Conservation (phyloP, 2,329 filamentous ascomycete genomes). For the Exophiala viscosa region DNA sequence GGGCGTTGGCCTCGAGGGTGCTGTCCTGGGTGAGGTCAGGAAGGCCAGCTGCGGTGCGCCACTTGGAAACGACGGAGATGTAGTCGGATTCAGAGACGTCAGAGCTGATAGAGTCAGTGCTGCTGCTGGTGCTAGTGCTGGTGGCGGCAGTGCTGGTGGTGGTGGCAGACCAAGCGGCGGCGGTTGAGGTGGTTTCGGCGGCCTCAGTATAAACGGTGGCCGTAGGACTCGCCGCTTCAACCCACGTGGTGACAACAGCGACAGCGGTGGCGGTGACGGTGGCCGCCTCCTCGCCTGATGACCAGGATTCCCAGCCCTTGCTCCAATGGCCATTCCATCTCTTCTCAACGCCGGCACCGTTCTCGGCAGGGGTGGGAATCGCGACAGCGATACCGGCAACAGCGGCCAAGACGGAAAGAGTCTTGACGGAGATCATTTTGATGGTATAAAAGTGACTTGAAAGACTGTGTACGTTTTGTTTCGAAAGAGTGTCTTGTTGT, state of each 20-base stretch:
- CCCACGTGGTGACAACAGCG: slow-evolving; percentile 15
- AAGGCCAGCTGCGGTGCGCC: slow-evolving; percentile 21
- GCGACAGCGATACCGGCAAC: slow-evolving; percentile 30
- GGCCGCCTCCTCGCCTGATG: not conserved
- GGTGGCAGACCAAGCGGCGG: slow-evolving; percentile 45
- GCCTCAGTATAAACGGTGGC: not conserved
- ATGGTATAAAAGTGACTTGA: not conserved
- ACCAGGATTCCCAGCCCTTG: slow-evolving; percentile 15
- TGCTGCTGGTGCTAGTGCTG: not conserved
- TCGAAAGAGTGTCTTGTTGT: not conserved
- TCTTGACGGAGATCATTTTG: slow-evolving; percentile 25
- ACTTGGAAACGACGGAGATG: slow-evolving; percentile 23
- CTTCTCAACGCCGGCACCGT: slow-evolving; percentile 10
- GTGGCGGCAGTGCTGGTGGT: slow-evolving; percentile 44
- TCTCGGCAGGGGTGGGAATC: slow-evolving; percentile 25
- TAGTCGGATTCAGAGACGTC: slow-evolving; percentile 11
- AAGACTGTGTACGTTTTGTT: not conserved
- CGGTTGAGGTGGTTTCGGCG: not conserved
- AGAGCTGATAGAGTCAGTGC: not conserved
- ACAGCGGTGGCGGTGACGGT: slow-evolving; percentile 7
- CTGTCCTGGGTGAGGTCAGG: slow-evolving; percentile 18
- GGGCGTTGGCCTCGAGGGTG: slow-evolving; percentile 25
- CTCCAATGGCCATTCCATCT: slow-evolving; percentile 9
- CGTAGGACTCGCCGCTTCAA: slow-evolving; percentile 3
- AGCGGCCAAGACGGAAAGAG: slow-evolving; percentile 32